Evolutionary conservation across 177 flowering plant genomes (phyloP), one percentile per base, ranked within the genome.

Genomic region (Tripterygium wilfordii): DNA sequence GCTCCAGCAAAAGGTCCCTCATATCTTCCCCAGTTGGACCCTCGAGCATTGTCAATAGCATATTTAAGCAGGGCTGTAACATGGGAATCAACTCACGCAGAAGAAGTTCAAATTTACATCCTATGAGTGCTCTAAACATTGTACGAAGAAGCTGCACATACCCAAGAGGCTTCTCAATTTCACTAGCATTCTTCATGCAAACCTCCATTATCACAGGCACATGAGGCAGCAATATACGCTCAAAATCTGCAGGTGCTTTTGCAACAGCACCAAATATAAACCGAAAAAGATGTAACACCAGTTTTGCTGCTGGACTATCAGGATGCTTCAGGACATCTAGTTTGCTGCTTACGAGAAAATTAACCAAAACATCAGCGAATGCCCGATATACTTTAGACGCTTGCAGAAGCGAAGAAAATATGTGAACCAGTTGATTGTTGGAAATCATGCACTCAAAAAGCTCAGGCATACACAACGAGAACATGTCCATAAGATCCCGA

Each of bases 401-500:
- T 58, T 85, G 96, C 63, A 94, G 64, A 60, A 94, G 92, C 15
- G 90, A 76, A 30, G 88, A 83, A 58, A 85, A 85, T 58, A 94
- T 83, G 54, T 83, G 83, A 54, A 90, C 84, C 57, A 90, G 74
- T 66, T 94, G 97, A 41, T 60, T 75, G 68, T 85, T 90, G 59
- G 54, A 65, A 62, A 87, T 82, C 97, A 94, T 90, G 90, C 90
- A 79, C 51, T 94, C 96, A 64, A 94, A 94, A 54, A 94, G 90
- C 64, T 90, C 92, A 10, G 92, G 80, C 95, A 94, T 81, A 52
- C 99, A 87, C 72, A 94, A 63, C 1, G 99, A 87, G 58, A 94
- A 87, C 96, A 94, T 90, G 64, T 94, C 99, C 99, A 94, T 94
- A 1, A 94, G 83, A 75, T 94, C 96, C 16, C 96, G 91, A 44